Base-by-base conservation (phyloP, 1,284 basidiomycete species). In the Meira nashicola region DNA sequence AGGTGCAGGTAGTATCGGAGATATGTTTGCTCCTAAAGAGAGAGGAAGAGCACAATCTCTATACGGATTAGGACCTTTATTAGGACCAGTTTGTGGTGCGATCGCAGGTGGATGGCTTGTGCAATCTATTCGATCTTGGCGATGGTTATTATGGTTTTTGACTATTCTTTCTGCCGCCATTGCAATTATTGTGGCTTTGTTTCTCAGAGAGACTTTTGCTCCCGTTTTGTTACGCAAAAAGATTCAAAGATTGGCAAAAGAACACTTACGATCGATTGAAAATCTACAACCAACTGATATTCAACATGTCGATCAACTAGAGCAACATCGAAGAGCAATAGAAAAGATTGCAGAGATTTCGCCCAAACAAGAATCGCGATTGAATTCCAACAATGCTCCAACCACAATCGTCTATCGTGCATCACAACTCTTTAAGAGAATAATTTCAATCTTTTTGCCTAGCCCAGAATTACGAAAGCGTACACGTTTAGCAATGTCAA, bases 401-500 rank as follows among this genome's bases (percentile, higher is more conserved):
- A 17, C 9, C 23, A 23, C n/a, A 14, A 12, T 33, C 38, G 47
- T n/a, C 3, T 33, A 21, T n/a, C 28, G 28, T 33, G 28, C 4
- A 33, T 33, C 28, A 33, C 28, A 33, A 8, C 28, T 33, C 8
- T 12, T 56, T 3, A 23, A 47, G 23, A 15, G 47, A 14, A 7
- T n/a, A 14, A 12, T 55, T 17, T 17, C 25, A 12, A 12, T 25
- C n/a, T 15, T 55, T n/a, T 9, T 47, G 28, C 55, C 55, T 14
- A 62, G 60, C 51, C 17, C 41, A 2, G 62, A 62, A 49, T 59
- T 64, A 17, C 10, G 54, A 14, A 19, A 33, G 7, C 68, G 65
- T 55, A 39, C 67, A 39, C 63, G 60, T 21, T 38, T 39, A 8
- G 54, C 73, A 75, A 79, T 80, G 59, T 73, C 72, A 6, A 73